These are phyloP conservation scores for Chloranthus sessilifolius DNA, from an alignment of 164 flowering plant genomes.

Conservation along the genomic window DNA sequence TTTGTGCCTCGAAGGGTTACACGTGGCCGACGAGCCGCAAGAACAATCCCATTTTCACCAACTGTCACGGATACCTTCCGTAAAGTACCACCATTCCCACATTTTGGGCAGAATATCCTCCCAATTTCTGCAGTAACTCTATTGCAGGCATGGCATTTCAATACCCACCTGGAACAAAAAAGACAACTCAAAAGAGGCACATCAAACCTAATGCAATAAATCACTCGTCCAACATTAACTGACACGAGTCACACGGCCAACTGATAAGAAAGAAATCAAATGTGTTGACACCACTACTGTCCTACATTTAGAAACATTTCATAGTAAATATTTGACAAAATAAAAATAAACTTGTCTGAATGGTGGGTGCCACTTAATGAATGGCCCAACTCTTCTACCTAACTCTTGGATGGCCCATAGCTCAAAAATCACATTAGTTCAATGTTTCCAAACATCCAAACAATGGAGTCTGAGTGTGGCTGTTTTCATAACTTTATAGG, in stretches of 20 bases:
- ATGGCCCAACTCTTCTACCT: no score
- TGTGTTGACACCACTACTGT: not conserved
- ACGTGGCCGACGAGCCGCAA: slow-evolving; percentile 68
- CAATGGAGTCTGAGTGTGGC: no score
- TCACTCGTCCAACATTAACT: not conserved
- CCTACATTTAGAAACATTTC: no score
- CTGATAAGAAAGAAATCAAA: not conserved
- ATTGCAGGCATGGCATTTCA: slow-evolving; percentile 95
- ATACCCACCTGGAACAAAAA: slow-evolving; percentile 66
- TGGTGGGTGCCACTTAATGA: no score
- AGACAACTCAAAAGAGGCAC: not conserved
- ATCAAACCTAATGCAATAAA: not conserved
- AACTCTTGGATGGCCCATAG: no score
- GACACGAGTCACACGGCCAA: not conserved
- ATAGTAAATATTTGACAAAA: no score
- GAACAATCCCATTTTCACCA: slow-evolving; percentile 71
- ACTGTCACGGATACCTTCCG: slow-evolving; percentile 89
- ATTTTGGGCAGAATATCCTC: slow-evolving; percentile 86
- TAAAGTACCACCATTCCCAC: slow-evolving; percentile 97
- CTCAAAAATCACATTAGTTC: no score
- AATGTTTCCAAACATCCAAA: no score
- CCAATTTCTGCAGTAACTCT: slow-evolving; percentile 82
- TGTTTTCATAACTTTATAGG: no score
- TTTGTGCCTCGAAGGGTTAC: slow-evolving; percentile 82
- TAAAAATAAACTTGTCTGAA: no score